Conservation (phyloP, 768 basidiomycete species). For the Kockovaella imperatae region DNA sequence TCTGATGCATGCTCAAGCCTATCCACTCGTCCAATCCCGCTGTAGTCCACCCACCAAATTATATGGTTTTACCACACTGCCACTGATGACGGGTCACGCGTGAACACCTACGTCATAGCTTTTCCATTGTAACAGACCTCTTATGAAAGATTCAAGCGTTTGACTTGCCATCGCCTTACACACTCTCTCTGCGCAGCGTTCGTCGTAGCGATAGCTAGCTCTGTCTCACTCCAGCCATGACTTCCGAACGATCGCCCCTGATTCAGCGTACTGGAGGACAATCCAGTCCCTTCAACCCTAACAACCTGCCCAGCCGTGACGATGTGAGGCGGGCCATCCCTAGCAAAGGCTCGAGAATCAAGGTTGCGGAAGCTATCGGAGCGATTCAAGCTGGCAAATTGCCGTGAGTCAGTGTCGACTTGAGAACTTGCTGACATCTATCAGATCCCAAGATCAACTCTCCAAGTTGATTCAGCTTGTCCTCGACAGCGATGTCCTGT, state of each 20-base stretch:
- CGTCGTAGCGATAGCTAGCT: not conserved
- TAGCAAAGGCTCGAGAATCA: conserved; percentile 30
- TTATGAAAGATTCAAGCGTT: no score
- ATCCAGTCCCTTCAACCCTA: conserved; percentile 19
- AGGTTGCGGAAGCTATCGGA: conserved; percentile 37
- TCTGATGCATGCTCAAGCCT: no score
- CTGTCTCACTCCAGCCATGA: conserved; percentile 14
- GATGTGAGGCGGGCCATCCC: conserved; percentile 33
- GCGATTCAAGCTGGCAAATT: conserved; percentile 45
- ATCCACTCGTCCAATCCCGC: no score
- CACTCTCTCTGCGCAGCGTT: not conserved
- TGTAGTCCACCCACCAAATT: no score
- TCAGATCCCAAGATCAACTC: conserved; percentile 39
- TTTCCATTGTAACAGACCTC: no score
- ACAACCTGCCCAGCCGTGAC: conserved; percentile 20
- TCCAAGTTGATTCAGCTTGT: conserved; percentile 34
- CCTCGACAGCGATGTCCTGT: conserved; percentile 41
- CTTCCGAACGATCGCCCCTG: no score
- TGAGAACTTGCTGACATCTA: not conserved
- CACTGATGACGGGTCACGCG: no score
- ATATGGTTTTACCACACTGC: no score
- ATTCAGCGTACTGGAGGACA: no score
- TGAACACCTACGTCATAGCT: no score
- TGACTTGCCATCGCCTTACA: no score
- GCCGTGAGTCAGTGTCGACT: conserved; percentile 25